A percentile compares a stretch with the other conserved stretches of the same genome.
These are phyloP conservation scores for Pontederia crassipes DNA, from an alignment of 176 grass and related monocot genomes.

Conservation along the genomic window DNA sequence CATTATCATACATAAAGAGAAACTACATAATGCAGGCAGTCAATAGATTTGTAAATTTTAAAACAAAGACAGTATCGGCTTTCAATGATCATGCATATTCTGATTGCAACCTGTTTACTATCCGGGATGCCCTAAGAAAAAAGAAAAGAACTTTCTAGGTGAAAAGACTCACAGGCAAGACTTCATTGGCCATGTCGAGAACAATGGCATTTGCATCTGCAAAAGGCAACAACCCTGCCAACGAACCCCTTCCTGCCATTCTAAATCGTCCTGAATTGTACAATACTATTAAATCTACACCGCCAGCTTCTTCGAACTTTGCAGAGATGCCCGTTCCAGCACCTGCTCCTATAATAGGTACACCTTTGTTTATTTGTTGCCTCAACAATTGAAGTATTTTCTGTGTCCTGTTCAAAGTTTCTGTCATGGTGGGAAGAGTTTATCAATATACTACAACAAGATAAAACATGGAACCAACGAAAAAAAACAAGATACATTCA, in stretches of 20 bases:
- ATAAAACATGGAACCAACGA: background rate
- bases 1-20: background rate
- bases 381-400: conserved; percentile 49
- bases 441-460: background rate
- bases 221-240: conserved; percentile 85
- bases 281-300: conserved; percentile 85
- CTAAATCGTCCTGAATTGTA: conserved; percentile 92
- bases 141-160: background rate
- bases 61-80: background rate
- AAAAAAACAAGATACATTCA: background rate
- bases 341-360: conserved; percentile 78
- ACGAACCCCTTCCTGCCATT: conserved; percentile 85
- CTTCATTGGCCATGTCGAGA: conserved; percentile 94
- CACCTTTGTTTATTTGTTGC: conserved; percentile 66
- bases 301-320: conserved; percentile 94
- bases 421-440: conserved; percentile 30
- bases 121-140: background rate
- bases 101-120: background rate
- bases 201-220: conserved; percentile 88
- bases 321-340: conserved; percentile 93
- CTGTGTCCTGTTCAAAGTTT: conserved; percentile 58
- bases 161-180: conserved; percentile 57
- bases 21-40: background rate
- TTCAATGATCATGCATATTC: background rate
- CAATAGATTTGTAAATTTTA: background rate